phyloP scores from a whole-genome alignment of 306 rosid genomes.

The Quercus robur region DNA sequence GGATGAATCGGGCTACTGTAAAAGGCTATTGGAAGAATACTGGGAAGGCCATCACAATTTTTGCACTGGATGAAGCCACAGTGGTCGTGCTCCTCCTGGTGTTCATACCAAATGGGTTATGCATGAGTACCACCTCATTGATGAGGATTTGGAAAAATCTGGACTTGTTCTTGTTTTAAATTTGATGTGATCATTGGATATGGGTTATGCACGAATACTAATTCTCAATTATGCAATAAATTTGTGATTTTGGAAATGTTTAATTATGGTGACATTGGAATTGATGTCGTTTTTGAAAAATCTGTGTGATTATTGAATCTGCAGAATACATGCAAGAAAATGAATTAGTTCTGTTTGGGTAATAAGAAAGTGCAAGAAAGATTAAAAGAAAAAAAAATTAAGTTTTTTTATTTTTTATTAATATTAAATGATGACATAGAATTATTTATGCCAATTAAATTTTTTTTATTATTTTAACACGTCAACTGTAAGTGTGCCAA shows the following conservation, averaged over 20 bases:
- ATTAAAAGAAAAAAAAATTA: no score
- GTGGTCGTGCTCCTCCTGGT: slow-evolving; percentile 77
- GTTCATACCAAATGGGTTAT: slow-evolving; percentile 85
- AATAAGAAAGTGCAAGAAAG: no score
- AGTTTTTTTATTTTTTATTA: no score
- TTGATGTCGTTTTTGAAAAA: slow-evolving; percentile 1
- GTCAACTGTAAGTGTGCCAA: no score
- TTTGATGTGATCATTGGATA: no score
- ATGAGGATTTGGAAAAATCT: slow-evolving; percentile 49
- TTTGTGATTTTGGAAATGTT: background rate
- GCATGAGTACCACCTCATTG: slow-evolving; percentile 77
- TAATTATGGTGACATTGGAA: slow-evolving; percentile 14
- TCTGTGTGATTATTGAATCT: no score
- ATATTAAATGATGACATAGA: no score
- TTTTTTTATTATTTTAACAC: no score
- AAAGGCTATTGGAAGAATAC: slow-evolving; percentile 95
- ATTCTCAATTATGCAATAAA: background rate
- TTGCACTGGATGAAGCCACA: slow-evolving; percentile 68
- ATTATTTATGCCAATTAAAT: no score
- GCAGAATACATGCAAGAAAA: no score
- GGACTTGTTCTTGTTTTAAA: slow-evolving; percentile 43
- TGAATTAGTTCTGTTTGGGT: no score
- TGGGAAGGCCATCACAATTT: slow-evolving; percentile 55
- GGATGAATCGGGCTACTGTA: slow-evolving; percentile 81
- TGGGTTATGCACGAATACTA: no score